These are phyloP conservation scores for Solanum hybrid DNA, from an alignment of 305 asterid species.

Conservation along the genomic window DNA sequence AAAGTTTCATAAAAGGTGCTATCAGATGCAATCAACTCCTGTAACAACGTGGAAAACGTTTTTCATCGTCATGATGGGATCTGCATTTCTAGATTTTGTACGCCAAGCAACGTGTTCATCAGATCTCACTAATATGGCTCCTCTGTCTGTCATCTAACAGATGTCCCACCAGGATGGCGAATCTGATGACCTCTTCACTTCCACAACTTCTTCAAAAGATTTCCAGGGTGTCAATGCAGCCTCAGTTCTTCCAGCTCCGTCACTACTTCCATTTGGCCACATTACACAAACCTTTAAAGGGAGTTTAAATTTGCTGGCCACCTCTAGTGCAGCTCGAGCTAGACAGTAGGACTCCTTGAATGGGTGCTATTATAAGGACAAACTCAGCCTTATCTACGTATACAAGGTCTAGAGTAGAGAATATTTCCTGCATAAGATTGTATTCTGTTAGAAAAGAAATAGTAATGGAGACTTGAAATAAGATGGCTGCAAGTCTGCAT, in stretches of 20 bases:
- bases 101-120: constrained; percentile 95
- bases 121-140: constrained; percentile 87
- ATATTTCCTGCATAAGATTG: constrained; percentile 32
- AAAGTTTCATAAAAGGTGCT: not conserved
- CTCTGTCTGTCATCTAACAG: constrained; percentile 56
- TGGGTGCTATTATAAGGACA: constrained; percentile 67
- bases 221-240: constrained; percentile 48
- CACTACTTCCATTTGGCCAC: constrained; percentile 39
- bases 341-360: constrained; percentile 48
- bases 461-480: not conserved
- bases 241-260: constrained; percentile 26
- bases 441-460: not conserved
- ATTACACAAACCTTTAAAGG: constrained; percentile 57
- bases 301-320: constrained; percentile 42
- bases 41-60: constrained; percentile 40
- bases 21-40: constrained; percentile 11
- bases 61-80: constrained; percentile 33
- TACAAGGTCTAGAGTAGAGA: constrained; percentile 72
- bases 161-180: constrained; percentile 81
- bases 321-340: constrained; percentile 60
- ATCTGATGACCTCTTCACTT: constrained; percentile 29
- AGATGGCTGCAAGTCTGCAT: not conserved
- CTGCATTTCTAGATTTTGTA: constrained; percentile 23
- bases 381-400: constrained; percentile 50
- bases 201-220: constrained; percentile 46